These are phyloP conservation scores for Cyathus striatus DNA, from an alignment of 768 basidiomycete genomes.

Conservation along the genomic window DNA sequence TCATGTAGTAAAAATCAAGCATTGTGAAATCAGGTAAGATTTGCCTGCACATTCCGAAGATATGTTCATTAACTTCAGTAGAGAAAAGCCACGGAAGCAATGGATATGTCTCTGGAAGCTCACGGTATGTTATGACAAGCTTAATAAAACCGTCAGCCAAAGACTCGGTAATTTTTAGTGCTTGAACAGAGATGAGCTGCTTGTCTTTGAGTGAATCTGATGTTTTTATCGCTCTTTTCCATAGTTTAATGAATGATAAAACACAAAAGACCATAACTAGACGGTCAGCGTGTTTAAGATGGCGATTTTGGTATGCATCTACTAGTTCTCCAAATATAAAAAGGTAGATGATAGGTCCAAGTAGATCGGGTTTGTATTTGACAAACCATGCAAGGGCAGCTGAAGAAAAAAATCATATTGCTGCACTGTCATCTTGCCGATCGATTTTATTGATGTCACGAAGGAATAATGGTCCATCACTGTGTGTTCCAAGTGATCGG, in stretches of 20 bases:
- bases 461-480: slow-evolving; percentile 14
- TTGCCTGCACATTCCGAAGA: slow-evolving; percentile 22
- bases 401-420: slow-evolving; percentile 31
- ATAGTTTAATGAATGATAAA: slow-evolving; percentile 21
- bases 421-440: slow-evolving; percentile 40
- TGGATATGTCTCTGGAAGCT: slow-evolving; percentile 15
- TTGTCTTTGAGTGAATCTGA: slow-evolving; percentile 11
- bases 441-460: slow-evolving; percentile 33
- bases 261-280: slow-evolving; percentile 23
- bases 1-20: slow-evolving; percentile 20
- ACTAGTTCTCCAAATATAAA: slow-evolving; percentile 34
- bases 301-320: slow-evolving; percentile 31
- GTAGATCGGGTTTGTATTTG: slow-evolving; percentile 16
- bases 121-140: slow-evolving; percentile 27
- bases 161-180: slow-evolving; percentile 21
- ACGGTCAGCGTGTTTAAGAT: slow-evolving; percentile 16
- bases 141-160: slow-evolving; percentile 25
- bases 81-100: slow-evolving; percentile 32
- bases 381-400: slow-evolving; percentile 17
- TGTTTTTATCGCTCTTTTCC: slow-evolving; percentile 16
- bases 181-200: slow-evolving; percentile 27
- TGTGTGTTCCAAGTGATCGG: slow-evolving; percentile 9
- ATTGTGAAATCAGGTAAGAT: slow-evolving; percentile 28
- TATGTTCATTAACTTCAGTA: slow-evolving; percentile 27
- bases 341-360: slow-evolving; percentile 25